phyloP scores from a whole-genome alignment of 768 basidiomycete species.

The Clitopilus passeckerianus region DNA sequence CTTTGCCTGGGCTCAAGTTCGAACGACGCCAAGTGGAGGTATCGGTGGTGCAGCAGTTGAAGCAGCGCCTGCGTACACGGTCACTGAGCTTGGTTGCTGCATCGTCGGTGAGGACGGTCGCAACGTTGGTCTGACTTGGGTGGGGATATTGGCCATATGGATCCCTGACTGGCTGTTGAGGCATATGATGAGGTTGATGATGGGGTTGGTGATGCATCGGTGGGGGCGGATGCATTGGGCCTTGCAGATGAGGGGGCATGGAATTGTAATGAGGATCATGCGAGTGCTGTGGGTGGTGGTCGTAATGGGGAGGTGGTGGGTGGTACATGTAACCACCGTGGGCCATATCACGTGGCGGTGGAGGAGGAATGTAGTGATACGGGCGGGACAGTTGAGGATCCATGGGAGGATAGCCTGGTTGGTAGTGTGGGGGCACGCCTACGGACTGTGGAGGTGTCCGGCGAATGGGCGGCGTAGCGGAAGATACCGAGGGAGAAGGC shows the following conservation, averaged over 20 bases:
- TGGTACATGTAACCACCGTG: constrained; percentile 30
- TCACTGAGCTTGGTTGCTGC: constrained; percentile 78
- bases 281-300: constrained; percentile 14
- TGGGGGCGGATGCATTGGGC: constrained; percentile 4
- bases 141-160: constrained; percentile 18
- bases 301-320: constrained; percentile 22
- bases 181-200: constrained; percentile 9
- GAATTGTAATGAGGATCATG: constrained; percentile 9
- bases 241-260: constrained; percentile 8
- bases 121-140: constrained; percentile 24
- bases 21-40: constrained; percentile 79
- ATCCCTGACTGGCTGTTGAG: constrained; percentile 15
- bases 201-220: constrained; percentile 7
- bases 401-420: constrained; percentile 25
- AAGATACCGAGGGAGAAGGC: constrained; percentile 54
- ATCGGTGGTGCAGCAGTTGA: constrained; percentile 83
- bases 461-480: constrained; percentile 53
- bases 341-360: constrained; percentile 16
- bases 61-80: constrained; percentile 70
- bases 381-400: constrained; percentile 24
- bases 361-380: constrained; percentile 21
- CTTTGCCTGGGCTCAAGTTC: constrained; percentile 78
- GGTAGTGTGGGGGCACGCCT: constrained; percentile 27
- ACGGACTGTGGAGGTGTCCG: constrained; percentile 26
- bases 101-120: constrained; percentile 62